A percentile compares a stretch with the other conserved stretches of the same genome.
Evolutionary conservation across 495 filamentous ascomycete species (phyloP).

Genomic region (Haplographium delicatum): DNA sequence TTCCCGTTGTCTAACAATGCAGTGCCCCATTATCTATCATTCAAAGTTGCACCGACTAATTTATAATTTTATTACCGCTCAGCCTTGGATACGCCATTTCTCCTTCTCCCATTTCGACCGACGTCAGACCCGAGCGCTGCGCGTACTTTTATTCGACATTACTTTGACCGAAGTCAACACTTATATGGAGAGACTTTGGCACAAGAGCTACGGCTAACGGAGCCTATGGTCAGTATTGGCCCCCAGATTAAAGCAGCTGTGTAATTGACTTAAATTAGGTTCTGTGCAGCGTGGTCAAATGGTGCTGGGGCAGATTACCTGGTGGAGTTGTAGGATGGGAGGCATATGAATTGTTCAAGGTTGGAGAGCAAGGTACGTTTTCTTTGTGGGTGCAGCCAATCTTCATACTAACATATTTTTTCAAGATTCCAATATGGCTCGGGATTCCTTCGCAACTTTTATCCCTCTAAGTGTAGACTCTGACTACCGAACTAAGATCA

Average conservation of each 20-base stretch:
- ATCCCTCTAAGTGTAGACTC: slow-evolving; percentile 93
- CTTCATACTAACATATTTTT: slow-evolving; percentile 14
- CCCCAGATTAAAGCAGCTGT: too few species aligned
- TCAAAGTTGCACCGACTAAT: slow-evolving; percentile 29
- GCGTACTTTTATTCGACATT: slow-evolving; percentile 88
- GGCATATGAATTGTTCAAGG: slow-evolving; percentile 90
- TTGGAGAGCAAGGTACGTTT: slow-evolving; percentile 80
- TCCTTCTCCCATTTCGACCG: slow-evolving; percentile 93
- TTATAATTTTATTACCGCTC: slow-evolving; percentile 20
- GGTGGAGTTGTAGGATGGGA: slow-evolving; percentile 96
- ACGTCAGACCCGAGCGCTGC: slow-evolving; percentile 86
- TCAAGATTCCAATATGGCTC: slow-evolving; percentile 83
- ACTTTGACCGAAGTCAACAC: slow-evolving; percentile 56
- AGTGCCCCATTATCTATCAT: slow-evolving; percentile 5
- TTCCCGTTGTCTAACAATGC: slow-evolving; percentile 20
- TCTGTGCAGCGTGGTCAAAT: slow-evolving; percentile 90
- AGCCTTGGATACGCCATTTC: slow-evolving; percentile 87
- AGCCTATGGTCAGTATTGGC: slow-evolving; percentile 70
- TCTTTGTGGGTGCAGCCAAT: not conserved
- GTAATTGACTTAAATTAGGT: slow-evolving; percentile 51
- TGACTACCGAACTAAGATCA: slow-evolving; percentile 77
- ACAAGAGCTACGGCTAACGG: slow-evolving; percentile 87
- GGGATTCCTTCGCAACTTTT: slow-evolving; percentile 92
- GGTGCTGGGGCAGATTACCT: slow-evolving; percentile 94
- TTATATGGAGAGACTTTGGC: slow-evolving; percentile 63